These are phyloP conservation scores for Talaromyces sp. DNA, from an alignment of 2,329 filamentous ascomycete species.

Conservation along the genomic window DNA sequence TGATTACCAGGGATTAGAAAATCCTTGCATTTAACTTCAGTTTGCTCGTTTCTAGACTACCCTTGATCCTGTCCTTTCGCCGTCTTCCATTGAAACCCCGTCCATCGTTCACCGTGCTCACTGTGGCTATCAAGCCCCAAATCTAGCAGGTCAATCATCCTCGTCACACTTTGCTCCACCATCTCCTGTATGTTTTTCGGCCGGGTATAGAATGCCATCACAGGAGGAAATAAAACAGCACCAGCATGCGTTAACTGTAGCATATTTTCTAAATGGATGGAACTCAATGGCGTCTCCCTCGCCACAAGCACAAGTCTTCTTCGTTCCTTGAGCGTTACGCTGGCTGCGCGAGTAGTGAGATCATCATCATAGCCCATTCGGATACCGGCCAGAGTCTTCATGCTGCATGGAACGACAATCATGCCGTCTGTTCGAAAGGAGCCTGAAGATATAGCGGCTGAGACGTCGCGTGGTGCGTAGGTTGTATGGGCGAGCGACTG, in stretches of 20 bases:
- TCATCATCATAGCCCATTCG: conserved; percentile 38
- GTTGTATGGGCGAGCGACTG: conserved; percentile 12
- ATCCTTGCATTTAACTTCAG: no score
- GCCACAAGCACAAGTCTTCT: conserved; percentile 31
- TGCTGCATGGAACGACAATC: conserved; percentile 42
- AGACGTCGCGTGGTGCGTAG: conserved; percentile 23
- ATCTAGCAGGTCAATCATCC: conserved; percentile 39
- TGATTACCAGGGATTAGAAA: no score
- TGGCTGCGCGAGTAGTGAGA: conserved; percentile 39
- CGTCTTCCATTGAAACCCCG: not conserved
- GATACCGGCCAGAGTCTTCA: conserved; percentile 43
- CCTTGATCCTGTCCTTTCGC: no score
- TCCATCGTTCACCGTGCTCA: conserved; percentile 23
- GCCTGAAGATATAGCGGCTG: conserved; percentile 22
- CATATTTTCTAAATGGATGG: conserved; percentile 16
- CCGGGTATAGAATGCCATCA: conserved; percentile 38
- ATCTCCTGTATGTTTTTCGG: conserved; percentile 28
- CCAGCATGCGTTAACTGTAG: conserved; percentile 16
- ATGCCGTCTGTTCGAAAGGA: conserved; percentile 34
- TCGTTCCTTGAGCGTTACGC: conserved; percentile 41
- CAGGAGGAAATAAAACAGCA: conserved; percentile 37
- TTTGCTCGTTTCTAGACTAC: no score
- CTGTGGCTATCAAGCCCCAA: conserved; percentile 23
- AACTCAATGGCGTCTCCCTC: conserved; percentile 36
- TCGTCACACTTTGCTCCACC: conserved; percentile 37